Base-by-base conservation (phyloP, 495 filamentous ascomycete genomes). In the Annulohypoxylon nitens region DNA sequence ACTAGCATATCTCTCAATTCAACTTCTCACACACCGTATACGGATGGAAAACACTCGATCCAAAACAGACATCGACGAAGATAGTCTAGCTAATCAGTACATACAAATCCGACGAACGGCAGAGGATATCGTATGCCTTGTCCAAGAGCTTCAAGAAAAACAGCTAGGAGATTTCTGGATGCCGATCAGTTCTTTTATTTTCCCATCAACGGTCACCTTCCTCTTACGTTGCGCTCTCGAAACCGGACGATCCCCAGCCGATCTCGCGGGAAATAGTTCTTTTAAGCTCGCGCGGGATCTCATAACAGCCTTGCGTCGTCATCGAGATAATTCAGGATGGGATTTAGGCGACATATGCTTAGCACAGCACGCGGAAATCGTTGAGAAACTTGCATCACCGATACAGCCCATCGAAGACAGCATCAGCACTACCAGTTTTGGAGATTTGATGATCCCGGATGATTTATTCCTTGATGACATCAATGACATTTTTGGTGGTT, bases 111-210 rank as follows among this genome's bases (percentile, higher is more conserved):
- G 58, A 1, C 41, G 58, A 23, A 61, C 58, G 23, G 58, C 36
- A 10, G 58, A 61, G 41, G 39, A 61, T 8, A 61, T 61, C 39
- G 37, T 61, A 4, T 30, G 41, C 18, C 23, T 61, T 0, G 58
- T 61, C 25, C 16, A 45, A 11, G 37, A 61, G 12, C 58, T 61
- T 7, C 10, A 26, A 23, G 37, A 45, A 43, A 39, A 61, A 12
- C 58, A 61, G 10, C 14, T 61, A 26, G 37, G 41, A 33, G 58
- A 61, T 12, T 61, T 61, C 58, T 61, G 58, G 58, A 12, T 61
- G 39, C 58, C 58, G 23, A 37, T 45, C 36, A 43, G 18, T 23
- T 37, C 58, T 0, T 61, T 61, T n/a, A 37, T 39, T 30, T 61
- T 61, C 39, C 58, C 58, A 7, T 61, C 58, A 30, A 45, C 58